These are phyloP conservation scores for Euphorbia celastroides DNA, from an alignment of 441 rosid genomes.

Conservation along the genomic window DNA sequence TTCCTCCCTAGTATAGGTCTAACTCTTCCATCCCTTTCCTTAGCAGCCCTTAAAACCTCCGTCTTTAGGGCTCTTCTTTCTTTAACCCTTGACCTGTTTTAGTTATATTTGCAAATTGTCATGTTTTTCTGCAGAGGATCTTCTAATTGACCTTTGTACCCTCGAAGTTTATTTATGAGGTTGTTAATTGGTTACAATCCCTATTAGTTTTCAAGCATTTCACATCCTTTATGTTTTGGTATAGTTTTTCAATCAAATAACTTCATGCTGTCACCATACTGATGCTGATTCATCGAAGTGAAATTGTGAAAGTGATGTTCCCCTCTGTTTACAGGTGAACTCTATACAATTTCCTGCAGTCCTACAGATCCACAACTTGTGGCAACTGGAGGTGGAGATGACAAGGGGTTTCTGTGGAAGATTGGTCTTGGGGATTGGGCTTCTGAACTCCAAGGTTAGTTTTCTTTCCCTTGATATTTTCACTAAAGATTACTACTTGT, in stretches of 20 bases:
- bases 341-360: constrained; percentile 69
- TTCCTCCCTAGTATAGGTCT: too few relatives aligned
- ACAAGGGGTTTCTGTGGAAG: constrained; percentile 77
- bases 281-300: neutral
- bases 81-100: neutral
- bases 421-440: constrained; percentile 87
- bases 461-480: neutral
- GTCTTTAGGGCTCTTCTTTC: neutral
- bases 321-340: constrained; percentile 45
- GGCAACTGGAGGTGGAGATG: constrained; percentile 94
- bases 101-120: neutral
- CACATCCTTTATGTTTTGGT: neutral
- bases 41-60: too few relatives aligned
- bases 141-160: neutral
- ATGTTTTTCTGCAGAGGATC: neutral
- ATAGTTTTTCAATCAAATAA: neutral
- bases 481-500: neutral
- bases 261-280: neutral
- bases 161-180: neutral
- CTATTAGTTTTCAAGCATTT: neutral
- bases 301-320: neutral
- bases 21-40: too few relatives aligned
- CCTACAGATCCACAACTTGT: constrained; percentile 71
- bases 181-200: neutral
- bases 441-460: constrained; percentile 54